These are phyloP conservation scores for Mallotus nudiflorus DNA, from an alignment of 345 rosid genomes.

Conservation along the genomic window DNA sequence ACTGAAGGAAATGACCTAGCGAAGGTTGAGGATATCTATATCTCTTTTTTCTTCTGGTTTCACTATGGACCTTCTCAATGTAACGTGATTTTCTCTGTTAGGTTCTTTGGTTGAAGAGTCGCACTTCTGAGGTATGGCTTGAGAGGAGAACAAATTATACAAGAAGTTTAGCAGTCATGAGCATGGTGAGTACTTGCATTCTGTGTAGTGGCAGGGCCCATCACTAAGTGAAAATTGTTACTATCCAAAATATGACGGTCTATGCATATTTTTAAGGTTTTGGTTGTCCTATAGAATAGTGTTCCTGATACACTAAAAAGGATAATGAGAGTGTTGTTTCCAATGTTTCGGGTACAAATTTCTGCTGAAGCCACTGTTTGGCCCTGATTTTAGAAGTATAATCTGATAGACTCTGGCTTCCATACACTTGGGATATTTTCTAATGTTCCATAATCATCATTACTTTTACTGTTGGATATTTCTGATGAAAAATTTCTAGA, in stretches of 20 bases:
- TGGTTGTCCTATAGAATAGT: too few relatives aligned
- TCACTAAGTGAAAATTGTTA: too few relatives aligned
- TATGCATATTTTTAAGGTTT: too few relatives aligned
- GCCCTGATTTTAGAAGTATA: too few relatives aligned
- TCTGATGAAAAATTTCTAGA: background rate
- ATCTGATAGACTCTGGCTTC: too few relatives aligned
- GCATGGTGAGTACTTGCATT: slow-evolving; percentile 73
- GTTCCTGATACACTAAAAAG: too few relatives aligned
- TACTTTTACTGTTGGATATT: background rate
- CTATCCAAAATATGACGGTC: too few relatives aligned
- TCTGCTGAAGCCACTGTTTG: too few relatives aligned
- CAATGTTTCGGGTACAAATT: too few relatives aligned
- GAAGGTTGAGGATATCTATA: slow-evolving; percentile 49
- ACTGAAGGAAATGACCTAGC: slow-evolving; percentile 96
- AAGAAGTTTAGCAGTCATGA: slow-evolving; percentile 98
- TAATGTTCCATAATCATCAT: background rate
- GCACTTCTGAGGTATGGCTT: slow-evolving; percentile 95
- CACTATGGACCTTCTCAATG: slow-evolving; percentile 12
- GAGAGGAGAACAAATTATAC: slow-evolving; percentile 99
- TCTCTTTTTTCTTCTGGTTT: slow-evolving; percentile 11
- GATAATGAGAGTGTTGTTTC: too few relatives aligned
- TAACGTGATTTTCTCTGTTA: slow-evolving; percentile 30
- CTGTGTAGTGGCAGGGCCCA: background rate
- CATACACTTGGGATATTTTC: too few relatives aligned
- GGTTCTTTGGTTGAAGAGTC: slow-evolving; percentile 99